A percentile compares a stretch with the other conserved stretches of the same genome.
Conservation (phyloP, 345 rosid species). For the Salix exigua region DNA sequence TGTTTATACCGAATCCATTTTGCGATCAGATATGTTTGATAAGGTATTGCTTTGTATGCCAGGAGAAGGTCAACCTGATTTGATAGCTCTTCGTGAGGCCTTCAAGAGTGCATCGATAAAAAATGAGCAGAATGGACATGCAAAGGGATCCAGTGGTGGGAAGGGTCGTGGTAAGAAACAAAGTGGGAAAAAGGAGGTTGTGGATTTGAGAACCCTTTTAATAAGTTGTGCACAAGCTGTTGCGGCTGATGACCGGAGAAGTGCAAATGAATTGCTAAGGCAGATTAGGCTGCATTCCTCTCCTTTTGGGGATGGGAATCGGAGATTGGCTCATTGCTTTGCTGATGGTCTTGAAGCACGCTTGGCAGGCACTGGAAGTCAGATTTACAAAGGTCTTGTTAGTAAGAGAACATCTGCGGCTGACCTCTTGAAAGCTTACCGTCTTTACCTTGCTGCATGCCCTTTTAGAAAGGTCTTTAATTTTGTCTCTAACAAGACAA, state of each 20-base stretch:
- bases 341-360: slow-evolving; percentile 32
- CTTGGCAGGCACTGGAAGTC: slow-evolving; percentile 30
- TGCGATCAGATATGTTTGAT: slow-evolving; percentile 68
- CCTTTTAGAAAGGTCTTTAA: slow-evolving; percentile 17
- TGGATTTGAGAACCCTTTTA: slow-evolving; percentile 28
- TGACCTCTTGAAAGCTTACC: slow-evolving; percentile 19
- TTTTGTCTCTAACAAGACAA: slow-evolving; percentile 16
- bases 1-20: slow-evolving; percentile 46
- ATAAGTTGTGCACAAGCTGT: slow-evolving; percentile 32
- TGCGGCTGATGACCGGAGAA: slow-evolving; percentile 19
- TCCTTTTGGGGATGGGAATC: slow-evolving; percentile 19
- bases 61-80: slow-evolving; percentile 31
- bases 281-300: slow-evolving; percentile 21
- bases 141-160: slow-evolving; percentile 10
- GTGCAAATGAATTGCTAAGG: slow-evolving; percentile 19
- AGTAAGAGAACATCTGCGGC: slow-evolving; percentile 18
- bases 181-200: slow-evolving; percentile 13
- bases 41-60: slow-evolving; percentile 50
- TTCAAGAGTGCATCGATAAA: slow-evolving; percentile 47
- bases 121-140: slow-evolving; percentile 27
- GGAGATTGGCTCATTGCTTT: slow-evolving; percentile 23
- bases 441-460: slow-evolving; percentile 15
- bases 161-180: slow-evolving; percentile 27
- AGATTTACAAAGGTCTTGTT: slow-evolving; percentile 20
- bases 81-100: slow-evolving; percentile 49